Conservation (phyloP, 352 stramenopile species). For the Blastocystis sp. region DNA sequence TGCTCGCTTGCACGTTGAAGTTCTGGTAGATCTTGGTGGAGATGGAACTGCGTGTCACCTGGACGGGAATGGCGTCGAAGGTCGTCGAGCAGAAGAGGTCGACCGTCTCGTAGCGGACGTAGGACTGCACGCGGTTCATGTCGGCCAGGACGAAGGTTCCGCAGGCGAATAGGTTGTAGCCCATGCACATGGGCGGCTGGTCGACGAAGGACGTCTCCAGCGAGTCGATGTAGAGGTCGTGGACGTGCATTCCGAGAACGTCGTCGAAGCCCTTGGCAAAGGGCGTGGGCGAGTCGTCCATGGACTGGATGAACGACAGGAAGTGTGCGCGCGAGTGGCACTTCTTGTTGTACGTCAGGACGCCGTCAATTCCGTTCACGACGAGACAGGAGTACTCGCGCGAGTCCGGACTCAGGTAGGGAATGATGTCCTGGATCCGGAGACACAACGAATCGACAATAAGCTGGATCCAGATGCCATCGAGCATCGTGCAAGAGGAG, state of each 20-base stretch:
- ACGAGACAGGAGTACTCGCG: conserved; percentile 11
- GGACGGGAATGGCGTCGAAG: conserved; percentile 14
- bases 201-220: not conserved
- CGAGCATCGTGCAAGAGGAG: not conserved
- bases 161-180: not conserved
- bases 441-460: conserved; percentile 9
- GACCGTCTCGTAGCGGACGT: not conserved
- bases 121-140: conserved; percentile 42
- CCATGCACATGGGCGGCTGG: not conserved
- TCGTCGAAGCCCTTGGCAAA: conserved; percentile 47
- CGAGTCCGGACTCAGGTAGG: not conserved
- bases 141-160: conserved; percentile 32
- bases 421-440: conserved; percentile 3
- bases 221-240: conserved; percentile 17
- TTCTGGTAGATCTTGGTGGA: conserved; percentile 48
- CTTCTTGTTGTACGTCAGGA: conserved; percentile 4
- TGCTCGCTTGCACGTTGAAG: not conserved
- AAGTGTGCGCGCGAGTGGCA: conserved; percentile 21
- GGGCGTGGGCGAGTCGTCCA: conserved; percentile 18
- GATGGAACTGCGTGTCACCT: conserved; percentile 2
- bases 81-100: not conserved
- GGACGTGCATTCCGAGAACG: conserved; percentile 42
- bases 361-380: not conserved
- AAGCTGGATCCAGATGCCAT: conserved; percentile 27
- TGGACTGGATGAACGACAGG: conserved; percentile 23